phyloP scores from a whole-genome alignment of 441 rosid genomes.

The Brassica hybrid region DNA sequence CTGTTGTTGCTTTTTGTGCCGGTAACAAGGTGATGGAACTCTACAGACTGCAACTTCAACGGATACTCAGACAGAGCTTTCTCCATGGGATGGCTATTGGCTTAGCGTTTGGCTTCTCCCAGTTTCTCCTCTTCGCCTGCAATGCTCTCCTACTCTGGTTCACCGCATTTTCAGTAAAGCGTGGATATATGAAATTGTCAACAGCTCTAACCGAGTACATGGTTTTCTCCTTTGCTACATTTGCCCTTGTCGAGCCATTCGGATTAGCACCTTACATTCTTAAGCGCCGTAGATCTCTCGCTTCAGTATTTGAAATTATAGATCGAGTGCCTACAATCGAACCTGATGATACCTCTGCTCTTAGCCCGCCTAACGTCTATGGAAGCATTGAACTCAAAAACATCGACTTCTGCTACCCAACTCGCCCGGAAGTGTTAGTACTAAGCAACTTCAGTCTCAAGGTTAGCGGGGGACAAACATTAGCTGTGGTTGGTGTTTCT shows the following conservation, averaged over 20 bases:
- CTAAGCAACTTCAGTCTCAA: slow-evolving; percentile 97
- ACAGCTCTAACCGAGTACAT: slow-evolving; percentile 93
- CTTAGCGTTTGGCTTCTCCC: slow-evolving; percentile 96
- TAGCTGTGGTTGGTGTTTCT: slow-evolving; percentile 96
- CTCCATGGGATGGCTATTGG: slow-evolving; percentile 94
- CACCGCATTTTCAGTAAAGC: slow-evolving; percentile 71
- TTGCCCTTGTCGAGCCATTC: slow-evolving; percentile 98
- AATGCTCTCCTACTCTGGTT: slow-evolving; percentile 98
- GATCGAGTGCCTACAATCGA: slow-evolving; percentile 94
- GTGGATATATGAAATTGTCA: slow-evolving; percentile 53
- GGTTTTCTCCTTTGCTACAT: slow-evolving; percentile 98
- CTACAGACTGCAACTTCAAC: slow-evolving; percentile 79
- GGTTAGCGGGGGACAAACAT: slow-evolving; percentile 92
- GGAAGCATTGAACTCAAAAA: slow-evolving; percentile 96
- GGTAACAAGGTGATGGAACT: slow-evolving; percentile 99
- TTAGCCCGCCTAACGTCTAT: slow-evolving; percentile 94
- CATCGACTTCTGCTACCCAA: slow-evolving; percentile 94
- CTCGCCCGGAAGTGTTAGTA: slow-evolving; percentile 88
- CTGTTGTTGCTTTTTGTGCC: slow-evolving; percentile 99
- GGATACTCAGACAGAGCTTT: slow-evolving; percentile 82
- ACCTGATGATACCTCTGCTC: slow-evolving; percentile 91
- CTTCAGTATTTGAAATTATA: slow-evolving; percentile 93
- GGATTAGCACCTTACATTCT: slow-evolving; percentile 99
- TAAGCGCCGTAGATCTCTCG: slow-evolving; percentile 90
- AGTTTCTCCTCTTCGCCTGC: slow-evolving; percentile 98